Evolutionary conservation across 805 yeast genomes (phyloP), one percentile per base, ranked within the genome.

Genomic region (Brettanomyces sp.): DNA sequence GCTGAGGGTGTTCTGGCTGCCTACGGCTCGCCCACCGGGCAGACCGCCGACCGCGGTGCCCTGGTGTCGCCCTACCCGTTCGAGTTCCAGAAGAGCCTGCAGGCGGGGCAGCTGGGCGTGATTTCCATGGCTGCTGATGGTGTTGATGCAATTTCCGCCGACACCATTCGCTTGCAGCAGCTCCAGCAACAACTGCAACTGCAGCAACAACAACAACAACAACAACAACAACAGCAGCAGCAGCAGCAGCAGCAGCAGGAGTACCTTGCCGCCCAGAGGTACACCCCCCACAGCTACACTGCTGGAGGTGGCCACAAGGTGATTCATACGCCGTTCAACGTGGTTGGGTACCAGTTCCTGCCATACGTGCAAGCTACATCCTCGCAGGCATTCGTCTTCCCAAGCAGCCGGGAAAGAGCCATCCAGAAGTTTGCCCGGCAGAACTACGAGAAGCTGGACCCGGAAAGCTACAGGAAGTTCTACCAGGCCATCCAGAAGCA

Each of bases 381-480:
- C 21, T 56, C 64, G 22, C 56, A 64, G 12, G 49, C 73, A 1
- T 69, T 66, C 53, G 59, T 67, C 4, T 52, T 66, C 25, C 67
- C 71, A 12, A 57, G 68, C 4, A 64, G 59, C 32, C 56, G 56
- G 24, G 69, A 64, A 36, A 64, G 60, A 32, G 54, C 53, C 9
- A 44, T 71, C 32, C 67, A 62, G 38, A 57, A 61, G 35, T 56
- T 63, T 36, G 67, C 68, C 45, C 58, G 62, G 39, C 50, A 54
- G 14, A 63, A 64, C 9, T 55, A 65, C 21, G 39, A 59, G 13
- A 56, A 52, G 41, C 52, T 66, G 54, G 72, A 69, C 47, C 43
- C 45, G 9, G n/a, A 49, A 1, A 68, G 65, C 41, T 62, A 60
- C 52, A 57, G 59, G 42, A 51, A 63, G 40, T 51, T 62, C 25